phyloP scores from a whole-genome alignment of 208 protist species.

The Leishmania major region DNA sequence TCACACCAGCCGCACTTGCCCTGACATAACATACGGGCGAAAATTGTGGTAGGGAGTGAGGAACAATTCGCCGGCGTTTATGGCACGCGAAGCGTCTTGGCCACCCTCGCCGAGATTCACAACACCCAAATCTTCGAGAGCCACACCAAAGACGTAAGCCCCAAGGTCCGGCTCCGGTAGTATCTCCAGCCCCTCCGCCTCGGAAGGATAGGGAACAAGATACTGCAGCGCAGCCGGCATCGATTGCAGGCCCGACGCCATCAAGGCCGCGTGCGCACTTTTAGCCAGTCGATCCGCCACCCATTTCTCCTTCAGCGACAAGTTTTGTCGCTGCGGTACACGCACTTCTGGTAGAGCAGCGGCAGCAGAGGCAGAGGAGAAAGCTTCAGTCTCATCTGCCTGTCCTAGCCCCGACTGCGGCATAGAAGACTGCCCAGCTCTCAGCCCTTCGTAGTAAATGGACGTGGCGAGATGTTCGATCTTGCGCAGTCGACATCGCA shows the following conservation, averaged over 20 bases:
- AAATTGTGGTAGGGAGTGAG: constrained; percentile 81
- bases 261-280: constrained; percentile 34
- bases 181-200: constrained; percentile 80
- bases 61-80: constrained; percentile 82
- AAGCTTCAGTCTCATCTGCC: background rate
- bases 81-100: constrained; percentile 68
- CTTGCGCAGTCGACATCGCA: constrained; percentile 82
- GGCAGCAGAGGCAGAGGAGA: background rate
- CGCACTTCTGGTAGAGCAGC: constrained; percentile 34
- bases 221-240: constrained; percentile 62
- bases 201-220: constrained; percentile 58
- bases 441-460: constrained; percentile 71
- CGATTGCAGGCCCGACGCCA: constrained; percentile 63
- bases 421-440: constrained; percentile 29
- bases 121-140: constrained; percentile 77
- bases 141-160: constrained; percentile 82
- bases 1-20: constrained; percentile 72
- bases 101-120: constrained; percentile 73
- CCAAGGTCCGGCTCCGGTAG: constrained; percentile 72
- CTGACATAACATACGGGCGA: constrained; percentile 67
- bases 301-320: constrained; percentile 67
- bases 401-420: background rate
- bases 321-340: constrained; percentile 47
- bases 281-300: constrained; percentile 79
- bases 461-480: constrained; percentile 68